These are phyloP conservation scores for Botrytis fragariae DNA, from an alignment of 2,329 filamentous ascomycete genomes.

Conservation along the genomic window DNA sequence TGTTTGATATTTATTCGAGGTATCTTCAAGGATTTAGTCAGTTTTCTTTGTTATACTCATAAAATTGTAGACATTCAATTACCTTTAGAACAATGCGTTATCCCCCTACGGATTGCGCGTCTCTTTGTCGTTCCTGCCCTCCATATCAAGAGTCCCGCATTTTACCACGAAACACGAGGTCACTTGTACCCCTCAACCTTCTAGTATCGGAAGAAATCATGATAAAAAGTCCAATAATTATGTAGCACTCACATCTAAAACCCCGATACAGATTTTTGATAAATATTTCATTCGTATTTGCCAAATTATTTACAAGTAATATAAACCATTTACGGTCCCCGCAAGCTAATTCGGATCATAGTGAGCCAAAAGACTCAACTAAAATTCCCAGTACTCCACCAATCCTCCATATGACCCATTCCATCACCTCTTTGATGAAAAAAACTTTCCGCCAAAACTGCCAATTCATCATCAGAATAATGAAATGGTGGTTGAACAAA, in stretches of 20 bases:
- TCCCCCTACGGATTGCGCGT: no score
- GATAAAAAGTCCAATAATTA: background rate
- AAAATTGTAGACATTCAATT: no score
- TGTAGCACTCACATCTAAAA: background rate
- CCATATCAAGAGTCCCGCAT: background rate
- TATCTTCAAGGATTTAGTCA: background rate
- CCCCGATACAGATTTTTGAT: background rate
- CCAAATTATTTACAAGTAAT: background rate
- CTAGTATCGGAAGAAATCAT: background rate
- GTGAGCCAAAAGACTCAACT: background rate
- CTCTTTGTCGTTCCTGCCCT: background rate
- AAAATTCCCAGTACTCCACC: slow-evolving; percentile 23
- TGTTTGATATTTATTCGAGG: background rate
- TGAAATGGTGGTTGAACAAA: slow-evolving; percentile 20
- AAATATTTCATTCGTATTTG: background rate
- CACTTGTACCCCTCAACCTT: background rate
- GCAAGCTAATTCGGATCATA: background rate
- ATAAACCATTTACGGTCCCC: no score
- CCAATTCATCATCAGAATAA: slow-evolving; percentile 44
- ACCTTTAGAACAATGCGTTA: no score
- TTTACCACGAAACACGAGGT: background rate
- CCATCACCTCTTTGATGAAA: slow-evolving; percentile 43
- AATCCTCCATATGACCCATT: slow-evolving; percentile 25
- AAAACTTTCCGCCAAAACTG: slow-evolving; percentile 48
- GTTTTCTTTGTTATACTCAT: no score